Evolutionary conservation across 1,139 yeast genomes (phyloP), one percentile per base, ranked within the genome.

Genomic region (Kluyveromyces marxianus): DNA sequence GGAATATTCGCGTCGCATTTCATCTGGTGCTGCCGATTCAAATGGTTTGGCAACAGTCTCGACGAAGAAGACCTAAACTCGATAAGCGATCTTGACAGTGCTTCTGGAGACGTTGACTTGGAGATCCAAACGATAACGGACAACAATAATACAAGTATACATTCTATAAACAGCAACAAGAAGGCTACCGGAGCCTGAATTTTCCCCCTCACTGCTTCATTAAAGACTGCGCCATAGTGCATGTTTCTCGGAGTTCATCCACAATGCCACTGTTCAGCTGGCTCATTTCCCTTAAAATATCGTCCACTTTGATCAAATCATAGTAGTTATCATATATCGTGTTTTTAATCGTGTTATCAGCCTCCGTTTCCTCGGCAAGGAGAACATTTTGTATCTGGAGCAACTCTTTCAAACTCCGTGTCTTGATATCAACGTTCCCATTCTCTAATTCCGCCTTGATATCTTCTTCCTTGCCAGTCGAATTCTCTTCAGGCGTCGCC

Each of bases 1-100:
- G 97, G 97, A 0, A 86, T 90, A 29, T 80, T 85, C 54, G 39
- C 69, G 0, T 76, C 87, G 48, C 96, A 88, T 45, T 56, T 71
- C 14, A 67, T 83, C 6, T 89, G 96, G 96, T 75, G 78, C 58
- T 50, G 81, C 30, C 68, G 87, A 47, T 74, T 76, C 51, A 74
- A 65, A 47, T 60, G 67, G 63, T 61, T 67, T 37, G 52, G 55
- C 37, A 60, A 59, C 39, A 51, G 53, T 57, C 34, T 29, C 27
- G 44, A 24, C 34, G 8, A 29, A 28, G 10, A 8, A 14, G 21
- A 14, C 21, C 21, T 14, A 14, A 14, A 14, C 21, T 14, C 21
- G 21, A 14, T 14, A 14, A 14, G 21, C 21, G 21, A 14, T 14
- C 21, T 14, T 14, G 21, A 14, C 42, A 33, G 38, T 29, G 10